Conservation (phyloP, 2,329 filamentous ascomycete species). For the Colletotrichum camelliae region DNA sequence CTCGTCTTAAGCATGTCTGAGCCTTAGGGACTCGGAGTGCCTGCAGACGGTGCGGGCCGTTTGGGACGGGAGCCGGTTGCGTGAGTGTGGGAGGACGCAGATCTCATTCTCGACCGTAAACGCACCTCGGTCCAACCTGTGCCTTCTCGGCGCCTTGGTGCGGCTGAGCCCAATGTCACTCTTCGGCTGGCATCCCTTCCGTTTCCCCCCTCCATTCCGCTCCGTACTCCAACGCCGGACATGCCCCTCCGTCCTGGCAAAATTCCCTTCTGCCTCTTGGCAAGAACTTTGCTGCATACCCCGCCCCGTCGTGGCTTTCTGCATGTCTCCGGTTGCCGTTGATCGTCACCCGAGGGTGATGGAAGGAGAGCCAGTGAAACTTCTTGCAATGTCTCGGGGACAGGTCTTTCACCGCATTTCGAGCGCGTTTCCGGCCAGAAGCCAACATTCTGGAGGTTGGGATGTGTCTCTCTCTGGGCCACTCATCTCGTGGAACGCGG, state of each 20-base stretch:
- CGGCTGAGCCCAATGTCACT: not conserved
- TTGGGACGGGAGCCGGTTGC: not conserved
- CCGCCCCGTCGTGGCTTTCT: not conserved
- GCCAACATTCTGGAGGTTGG: not conserved
- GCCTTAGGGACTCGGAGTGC: not conserved
- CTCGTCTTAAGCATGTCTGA: not conserved
- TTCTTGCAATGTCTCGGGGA: not conserved
- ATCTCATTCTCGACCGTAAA: not conserved
- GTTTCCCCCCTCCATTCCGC: not conserved
- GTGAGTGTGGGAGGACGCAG: not conserved
- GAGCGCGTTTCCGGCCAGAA: not conserved
- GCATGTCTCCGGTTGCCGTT: not conserved
- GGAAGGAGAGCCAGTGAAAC: not conserved
- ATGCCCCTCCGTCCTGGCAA: not conserved
- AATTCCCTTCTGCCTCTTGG: not conserved
- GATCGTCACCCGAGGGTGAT: not conserved
- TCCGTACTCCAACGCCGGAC: not conserved
- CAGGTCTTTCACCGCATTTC: not conserved
- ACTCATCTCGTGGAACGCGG: not conserved
- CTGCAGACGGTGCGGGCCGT: slow-evolving; percentile 10
- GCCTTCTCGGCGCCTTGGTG: not conserved
- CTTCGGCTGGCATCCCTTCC: not conserved
- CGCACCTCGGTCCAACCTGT: not conserved
- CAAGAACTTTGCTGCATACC: not conserved
- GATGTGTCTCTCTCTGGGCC: not conserved